A percentile compares a stretch with the other conserved stretches of the same genome.
phyloP scores from a whole-genome alignment of 1,139 yeast genomes.

The Williopsis jadinii region DNA sequence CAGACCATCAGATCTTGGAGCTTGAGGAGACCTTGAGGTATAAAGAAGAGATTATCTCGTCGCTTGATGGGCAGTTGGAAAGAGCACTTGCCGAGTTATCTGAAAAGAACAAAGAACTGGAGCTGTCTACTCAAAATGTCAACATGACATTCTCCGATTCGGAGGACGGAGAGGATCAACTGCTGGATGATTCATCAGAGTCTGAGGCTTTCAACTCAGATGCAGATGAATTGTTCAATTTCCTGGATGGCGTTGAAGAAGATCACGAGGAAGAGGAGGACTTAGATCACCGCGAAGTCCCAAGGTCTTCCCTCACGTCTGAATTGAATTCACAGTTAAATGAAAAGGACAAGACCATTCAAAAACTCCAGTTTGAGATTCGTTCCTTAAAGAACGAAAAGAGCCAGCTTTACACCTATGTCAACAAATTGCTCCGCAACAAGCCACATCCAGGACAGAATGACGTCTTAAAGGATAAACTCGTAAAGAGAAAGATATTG shows the following conservation, averaged over 20 bases:
- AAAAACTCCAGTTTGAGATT: slow-evolving; percentile 14
- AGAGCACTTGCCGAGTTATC: slow-evolving; percentile 19
- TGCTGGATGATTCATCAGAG: background rate
- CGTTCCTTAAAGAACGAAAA: slow-evolving; percentile 19
- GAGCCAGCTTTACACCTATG: slow-evolving; percentile 18
- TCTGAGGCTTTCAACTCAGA: background rate
- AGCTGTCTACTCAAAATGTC: no score
- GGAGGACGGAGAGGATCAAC: slow-evolving; percentile 24
- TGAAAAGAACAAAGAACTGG: slow-evolving; percentile 8
- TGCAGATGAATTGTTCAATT: no score
- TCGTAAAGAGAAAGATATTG: slow-evolving; percentile 19
- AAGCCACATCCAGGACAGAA: slow-evolving; percentile 13
- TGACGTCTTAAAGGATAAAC: slow-evolving; percentile 16
- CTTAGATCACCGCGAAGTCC: no score
- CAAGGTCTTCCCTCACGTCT: slow-evolving; percentile 6
- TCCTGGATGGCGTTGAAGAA: no score
- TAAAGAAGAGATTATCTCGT: slow-evolving; percentile 22
- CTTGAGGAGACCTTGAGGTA: slow-evolving; percentile 19
- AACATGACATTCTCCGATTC: background rate
- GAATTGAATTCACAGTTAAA: slow-evolving; percentile 12
- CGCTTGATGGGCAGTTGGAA: slow-evolving; percentile 22
- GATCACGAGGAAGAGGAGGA: no score
- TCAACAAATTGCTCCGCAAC: slow-evolving; percentile 19
- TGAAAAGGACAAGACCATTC: slow-evolving; percentile 7
- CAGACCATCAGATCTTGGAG: slow-evolving; percentile 19